phyloP scores from a whole-genome alignment of 1,284 basidiomycete species.

The Trichosporon asahii region DNA sequence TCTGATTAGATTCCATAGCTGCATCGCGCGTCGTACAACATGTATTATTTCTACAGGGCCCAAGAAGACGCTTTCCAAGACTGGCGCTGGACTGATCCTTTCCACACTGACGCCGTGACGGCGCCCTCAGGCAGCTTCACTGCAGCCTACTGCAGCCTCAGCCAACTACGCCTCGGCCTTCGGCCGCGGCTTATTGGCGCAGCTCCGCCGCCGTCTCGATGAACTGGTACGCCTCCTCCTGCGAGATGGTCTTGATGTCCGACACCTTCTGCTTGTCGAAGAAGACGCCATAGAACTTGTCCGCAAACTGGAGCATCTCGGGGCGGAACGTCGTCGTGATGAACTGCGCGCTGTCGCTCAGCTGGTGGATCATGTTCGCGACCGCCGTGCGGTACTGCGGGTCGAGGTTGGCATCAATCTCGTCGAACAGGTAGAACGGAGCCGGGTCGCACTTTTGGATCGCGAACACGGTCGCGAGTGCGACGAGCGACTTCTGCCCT shows the following conservation, averaged over 20 bases:
- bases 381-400: conserved; percentile 97
- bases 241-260: conserved; percentile 46
- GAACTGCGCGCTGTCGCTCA: conserved; percentile 85
- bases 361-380: conserved; percentile 94
- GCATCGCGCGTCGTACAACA: conserved; percentile 11
- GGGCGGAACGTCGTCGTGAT: conserved; percentile 98
- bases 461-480: conserved; percentile 90
- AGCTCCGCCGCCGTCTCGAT: conserved; percentile 25
- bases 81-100: not conserved
- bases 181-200: not conserved
- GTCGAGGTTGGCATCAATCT: conserved; percentile 98
- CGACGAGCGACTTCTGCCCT: conserved; percentile 96
- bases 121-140: too few relatives aligned
- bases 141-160: too few relatives aligned
- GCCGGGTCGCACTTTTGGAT: conserved; percentile 99
- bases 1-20: conserved; percentile 14
- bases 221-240: conserved; percentile 49
- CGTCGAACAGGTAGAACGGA: conserved; percentile 99
- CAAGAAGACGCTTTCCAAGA: not conserved
- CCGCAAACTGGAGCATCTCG: conserved; percentile 78
- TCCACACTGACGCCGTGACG: too few relatives aligned
- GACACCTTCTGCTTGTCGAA: conserved; percentile 95
- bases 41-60: conserved; percentile 8
- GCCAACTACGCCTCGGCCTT: not conserved
- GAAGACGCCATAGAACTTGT: conserved; percentile 98